Percentiles rank a stretch among this genome's conserved stretches.
Evolutionary conservation across 192 early-diverging fungal species (phyloP).

Genomic region (Coemansia sp.): DNA sequence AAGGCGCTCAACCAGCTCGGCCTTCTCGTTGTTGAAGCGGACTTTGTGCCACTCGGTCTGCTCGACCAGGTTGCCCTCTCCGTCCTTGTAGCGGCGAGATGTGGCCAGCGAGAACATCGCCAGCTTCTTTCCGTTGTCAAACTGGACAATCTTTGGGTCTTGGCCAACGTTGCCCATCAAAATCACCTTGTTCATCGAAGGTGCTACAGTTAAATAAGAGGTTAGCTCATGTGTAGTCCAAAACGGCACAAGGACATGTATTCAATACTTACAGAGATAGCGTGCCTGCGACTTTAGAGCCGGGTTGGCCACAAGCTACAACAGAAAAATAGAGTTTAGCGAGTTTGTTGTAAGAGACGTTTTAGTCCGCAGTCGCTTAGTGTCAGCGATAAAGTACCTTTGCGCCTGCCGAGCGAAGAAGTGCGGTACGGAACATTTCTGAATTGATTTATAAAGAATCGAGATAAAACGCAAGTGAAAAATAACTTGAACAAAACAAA

Average conservation of each 20-base stretch:
- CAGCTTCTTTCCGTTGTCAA: slow-evolving; percentile 52
- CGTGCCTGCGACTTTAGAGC: slow-evolving; percentile 29
- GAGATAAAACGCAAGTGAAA: slow-evolving; percentile 1
- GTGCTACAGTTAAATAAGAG: not conserved
- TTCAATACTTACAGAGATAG: slow-evolving; percentile 15
- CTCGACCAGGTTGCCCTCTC: slow-evolving; percentile 66
- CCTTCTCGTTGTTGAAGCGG: slow-evolving; percentile 41
- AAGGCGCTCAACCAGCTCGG: slow-evolving; percentile 11
- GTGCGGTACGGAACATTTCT: slow-evolving; percentile 32
- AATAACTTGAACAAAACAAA: too few relatives aligned
- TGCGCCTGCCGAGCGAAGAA: slow-evolving; percentile 19
- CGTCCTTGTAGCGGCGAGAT: slow-evolving; percentile 60
- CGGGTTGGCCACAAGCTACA: slow-evolving; percentile 16
- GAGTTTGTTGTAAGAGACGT: not conserved
- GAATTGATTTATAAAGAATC: not conserved
- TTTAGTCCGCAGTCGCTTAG: not conserved
- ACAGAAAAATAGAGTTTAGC: not conserved
- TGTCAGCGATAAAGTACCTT: slow-evolving; percentile 20
- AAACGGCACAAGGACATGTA: not conserved
- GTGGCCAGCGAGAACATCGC: slow-evolving; percentile 67
- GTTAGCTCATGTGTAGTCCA: not conserved
- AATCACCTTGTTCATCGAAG: slow-evolving; percentile 63
- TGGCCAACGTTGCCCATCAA: slow-evolving; percentile 65
- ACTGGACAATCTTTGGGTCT: slow-evolving; percentile 54
- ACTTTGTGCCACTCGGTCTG: slow-evolving; percentile 71